Evolutionary conservation across 768 basidiomycete genomes (phyloP).

Genomic region (Leccinum arenicola): DNA sequence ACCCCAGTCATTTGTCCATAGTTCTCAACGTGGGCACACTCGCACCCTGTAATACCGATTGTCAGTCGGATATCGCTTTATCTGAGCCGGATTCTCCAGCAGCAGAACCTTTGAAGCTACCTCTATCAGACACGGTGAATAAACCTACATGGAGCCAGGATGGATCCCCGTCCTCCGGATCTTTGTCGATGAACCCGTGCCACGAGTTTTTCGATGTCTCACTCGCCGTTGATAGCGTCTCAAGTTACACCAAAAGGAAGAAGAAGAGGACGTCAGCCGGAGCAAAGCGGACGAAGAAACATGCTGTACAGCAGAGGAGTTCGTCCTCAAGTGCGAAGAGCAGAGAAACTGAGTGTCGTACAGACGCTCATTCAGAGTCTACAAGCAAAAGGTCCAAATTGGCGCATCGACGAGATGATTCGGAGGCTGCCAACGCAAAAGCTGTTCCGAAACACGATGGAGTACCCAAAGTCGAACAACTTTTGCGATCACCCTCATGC

Average conservation of each 20-base stretch:
- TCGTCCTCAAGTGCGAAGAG: conserved; percentile 1
- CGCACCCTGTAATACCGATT: not conserved
- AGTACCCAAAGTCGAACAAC: conserved; percentile 1
- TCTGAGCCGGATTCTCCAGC: conserved; percentile 19
- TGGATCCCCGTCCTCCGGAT: not conserved
- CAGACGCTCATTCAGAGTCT: conserved; percentile 9
- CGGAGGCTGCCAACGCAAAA: not conserved
- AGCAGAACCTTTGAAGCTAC: conserved; percentile 19
- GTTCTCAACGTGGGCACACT: not conserved
- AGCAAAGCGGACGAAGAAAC: conserved; percentile 10
- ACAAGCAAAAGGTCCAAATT: conserved; percentile 22
- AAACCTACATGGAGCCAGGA: conserved; percentile 1
- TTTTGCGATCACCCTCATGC: conserved; percentile 11
- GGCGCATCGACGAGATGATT: conserved; percentile 1
- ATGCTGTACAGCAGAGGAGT: not conserved
- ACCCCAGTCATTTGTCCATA: not conserved
- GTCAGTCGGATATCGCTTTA: conserved; percentile 10
- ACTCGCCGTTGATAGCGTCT: not conserved
- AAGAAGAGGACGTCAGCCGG: conserved; percentile 2
- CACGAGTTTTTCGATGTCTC: not conserved
- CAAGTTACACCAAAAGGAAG: conserved; percentile 6
- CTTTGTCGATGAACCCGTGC: conserved; percentile 1
- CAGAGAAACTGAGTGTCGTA: not conserved
- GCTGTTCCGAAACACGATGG: not conserved
- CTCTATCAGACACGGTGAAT: conserved; percentile 24